Evolutionary conservation across 306 rosid genomes (phyloP), one percentile per base, ranked within the genome.

Genomic region (Trifolium pratense): DNA sequence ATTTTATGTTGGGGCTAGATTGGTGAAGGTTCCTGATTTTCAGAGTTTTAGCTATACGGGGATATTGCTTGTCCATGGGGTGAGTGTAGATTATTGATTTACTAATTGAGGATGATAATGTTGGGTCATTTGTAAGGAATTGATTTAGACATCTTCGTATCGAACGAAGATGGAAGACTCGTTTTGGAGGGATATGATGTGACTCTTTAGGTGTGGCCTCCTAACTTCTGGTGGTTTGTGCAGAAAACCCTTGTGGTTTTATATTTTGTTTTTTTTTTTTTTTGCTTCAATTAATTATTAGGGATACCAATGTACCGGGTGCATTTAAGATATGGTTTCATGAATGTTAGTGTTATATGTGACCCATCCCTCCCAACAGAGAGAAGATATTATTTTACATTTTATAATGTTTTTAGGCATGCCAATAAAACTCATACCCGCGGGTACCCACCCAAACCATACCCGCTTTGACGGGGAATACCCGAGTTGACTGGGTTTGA

Each of bases 41-140:
- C 79, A 81, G 77, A 75, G 82, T 83, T 78, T 80, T 79, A 78
- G 73, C 76, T 70, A 82, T 49, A 52, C 79, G 79, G 80, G 81
- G 78, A 68, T 81, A 78, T 77, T 68, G 90, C 81, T 71, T 79
- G 83, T 83, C 79, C 32, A 71, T 72, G 78, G 82, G 79, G 73
- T 75, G 90, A 87, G 86, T 86, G 93, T 90, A 86, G 93, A 89
- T 86, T 89, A 87, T 80, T 83, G 84, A 79, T 87, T 78, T 83
- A 81, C 93, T 93, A 85, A 91, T 93, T 74, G 85, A 79, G 87
- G 91, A 66, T 63, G 82, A 62, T 74, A 80, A 77, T 79, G 73
- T 78, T 45, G 82, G 76, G 79, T 89, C 81, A 82, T 68, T 86
- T 82, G 85, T 82, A 81, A 67, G 79, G 81, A 78, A 83, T 83